Evolutionary conservation across 805 yeast species (phyloP), one percentile per base, ranked within the genome.

Genomic region (Lipomyces spencermartinsiae): DNA sequence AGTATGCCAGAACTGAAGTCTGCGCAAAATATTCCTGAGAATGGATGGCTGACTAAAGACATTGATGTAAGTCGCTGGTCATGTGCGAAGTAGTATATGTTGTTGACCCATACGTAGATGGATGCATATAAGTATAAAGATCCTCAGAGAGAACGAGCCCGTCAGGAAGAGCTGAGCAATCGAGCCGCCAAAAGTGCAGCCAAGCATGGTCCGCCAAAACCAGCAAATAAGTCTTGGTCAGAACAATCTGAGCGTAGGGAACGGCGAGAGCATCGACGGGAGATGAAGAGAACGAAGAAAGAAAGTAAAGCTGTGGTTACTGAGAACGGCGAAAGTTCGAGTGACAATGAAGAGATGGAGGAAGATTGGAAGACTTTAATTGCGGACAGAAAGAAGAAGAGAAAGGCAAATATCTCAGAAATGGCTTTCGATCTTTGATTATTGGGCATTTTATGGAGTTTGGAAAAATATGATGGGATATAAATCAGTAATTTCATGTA

Each of bases 361-460:
- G 84, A 81, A 55, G 98, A 95, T 79, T 95, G 98, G 99, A 95
- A 95, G 79, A 93, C 90, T 37, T 74, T 89, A 31, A 89, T 94
- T 0, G 80, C 86, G 70, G 84, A 85, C 59, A 87, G 83, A 69
- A 93, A 92, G 76, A 87, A 77, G 29, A 71, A 59, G 57, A 22
- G 57, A 16, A 53, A 49, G 19, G 12, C 51, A 22, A 37, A 25
- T 6, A n/a, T 25, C 6, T 29, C 54, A 31, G 25, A 5, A 29
- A 22, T 39, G 12, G 25, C 60, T 10, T 62, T 66, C 54, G 69
- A 66, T 35, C 54, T 61, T 58, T 61, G 51, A 59, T n/a, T 43
- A 43, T 43, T 16, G 2, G 49, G 22, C 49, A n/a, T 12, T 2
- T 10, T 37, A 16, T n/a, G 49, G 49, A 43, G 49, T 43, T 43